phyloP scores from a whole-genome alignment of 2,329 filamentous ascomycete species.

The Periconia sp. region DNA sequence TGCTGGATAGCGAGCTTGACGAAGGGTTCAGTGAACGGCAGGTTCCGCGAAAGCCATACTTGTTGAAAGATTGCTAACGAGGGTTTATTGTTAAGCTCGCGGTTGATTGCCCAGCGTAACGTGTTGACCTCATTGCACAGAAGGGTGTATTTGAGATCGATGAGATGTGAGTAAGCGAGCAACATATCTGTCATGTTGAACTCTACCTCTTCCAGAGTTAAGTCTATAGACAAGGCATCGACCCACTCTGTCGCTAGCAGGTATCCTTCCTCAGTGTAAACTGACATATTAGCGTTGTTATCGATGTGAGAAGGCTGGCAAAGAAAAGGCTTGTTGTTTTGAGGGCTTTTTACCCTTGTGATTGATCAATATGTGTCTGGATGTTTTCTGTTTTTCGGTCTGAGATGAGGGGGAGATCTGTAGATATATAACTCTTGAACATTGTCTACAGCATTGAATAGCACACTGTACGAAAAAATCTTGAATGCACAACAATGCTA shows the following conservation, averaged over 20 bases:
- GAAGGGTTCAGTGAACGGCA: conserved; percentile 12
- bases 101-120: neutral
- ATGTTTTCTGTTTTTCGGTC: neutral
- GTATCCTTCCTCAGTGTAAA: too few relatives aligned
- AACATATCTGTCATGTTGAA: neutral
- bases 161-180: neutral
- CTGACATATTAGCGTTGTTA: too few relatives aligned
- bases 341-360: neutral
- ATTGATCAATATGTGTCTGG: too few relatives aligned
- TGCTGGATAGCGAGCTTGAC: conserved; percentile 5
- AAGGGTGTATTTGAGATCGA: neutral
- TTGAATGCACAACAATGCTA: too few relatives aligned
- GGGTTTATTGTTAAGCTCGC: neutral
- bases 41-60: conserved; percentile 7
- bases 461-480: neutral
- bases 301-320: neutral
- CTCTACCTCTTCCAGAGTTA: neutral
- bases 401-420: too few relatives aligned
- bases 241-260: neutral
- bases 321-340: neutral
- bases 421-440: too few relatives aligned
- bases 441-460: neutral
- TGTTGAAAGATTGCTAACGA: neutral
- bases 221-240: neutral
- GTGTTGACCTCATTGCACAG: neutral